These are phyloP conservation scores for Globisporangium rhizosaccharum DNA, from an alignment of 352 stramenopile species.

Conservation along the genomic window DNA sequence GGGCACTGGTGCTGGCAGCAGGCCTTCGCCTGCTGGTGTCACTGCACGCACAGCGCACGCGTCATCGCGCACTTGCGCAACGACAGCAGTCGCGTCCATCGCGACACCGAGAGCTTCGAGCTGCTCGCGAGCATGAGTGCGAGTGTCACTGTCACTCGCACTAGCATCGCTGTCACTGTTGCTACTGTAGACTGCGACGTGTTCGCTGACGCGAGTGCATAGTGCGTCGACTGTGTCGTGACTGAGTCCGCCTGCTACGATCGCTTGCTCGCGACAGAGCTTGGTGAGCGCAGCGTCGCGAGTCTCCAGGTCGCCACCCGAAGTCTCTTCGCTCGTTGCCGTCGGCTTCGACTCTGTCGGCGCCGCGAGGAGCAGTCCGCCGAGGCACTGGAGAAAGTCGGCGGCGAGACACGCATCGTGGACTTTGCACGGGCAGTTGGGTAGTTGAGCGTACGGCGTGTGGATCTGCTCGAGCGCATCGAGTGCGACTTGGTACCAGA, in stretches of 20 bases:
- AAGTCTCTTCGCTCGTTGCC: background rate
- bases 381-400: constrained; percentile 41
- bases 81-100: constrained; percentile 3
- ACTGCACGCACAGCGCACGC: background rate
- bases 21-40: background rate
- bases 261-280: constrained; percentile 3
- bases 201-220: background rate
- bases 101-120: constrained; percentile 17
- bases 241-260: constrained; percentile 1
- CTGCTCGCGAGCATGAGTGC: background rate
- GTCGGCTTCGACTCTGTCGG: constrained; percentile 1
- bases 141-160: too few species aligned
- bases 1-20: constrained; percentile 19
- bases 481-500: constrained; percentile 49
- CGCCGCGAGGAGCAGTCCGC: constrained; percentile 22
- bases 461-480: constrained; percentile 26
- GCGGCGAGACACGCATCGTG: constrained; percentile 38
- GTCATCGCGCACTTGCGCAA: background rate
- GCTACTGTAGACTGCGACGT: background rate
- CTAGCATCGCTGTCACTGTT: background rate
- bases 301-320: background rate
- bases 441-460: constrained; percentile 33
- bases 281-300: constrained; percentile 2
- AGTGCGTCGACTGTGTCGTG: background rate
- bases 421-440: constrained; percentile 36